These are phyloP conservation scores for Capsella rubella DNA, from an alignment of 441 rosid genomes.

Conservation along the genomic window DNA sequence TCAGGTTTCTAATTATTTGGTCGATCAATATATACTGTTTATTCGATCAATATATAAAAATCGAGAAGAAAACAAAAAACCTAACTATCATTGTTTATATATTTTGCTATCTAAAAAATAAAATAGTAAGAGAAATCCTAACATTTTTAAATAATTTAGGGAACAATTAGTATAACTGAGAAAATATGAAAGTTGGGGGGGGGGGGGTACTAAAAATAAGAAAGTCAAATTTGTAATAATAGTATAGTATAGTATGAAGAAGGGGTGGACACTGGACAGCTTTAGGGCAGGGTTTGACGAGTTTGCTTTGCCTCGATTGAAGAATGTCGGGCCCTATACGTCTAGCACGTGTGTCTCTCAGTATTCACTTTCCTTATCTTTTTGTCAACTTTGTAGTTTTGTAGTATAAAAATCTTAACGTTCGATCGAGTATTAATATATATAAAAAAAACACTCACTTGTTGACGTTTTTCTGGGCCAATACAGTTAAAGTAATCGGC, in stretches of 20 bases:
- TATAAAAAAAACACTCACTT: not conserved
- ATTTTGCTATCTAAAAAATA: not conserved
- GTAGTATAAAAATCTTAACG: not conserved
- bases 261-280: not conserved
- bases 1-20: not conserved
- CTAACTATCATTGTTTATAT: not conserved
- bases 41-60: not conserved
- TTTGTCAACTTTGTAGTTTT: not conserved
- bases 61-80: not conserved
- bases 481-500: not conserved
- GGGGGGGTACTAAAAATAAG: too few species aligned
- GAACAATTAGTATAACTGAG: too few species aligned
- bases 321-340: constrained; percentile 42
- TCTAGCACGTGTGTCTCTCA: constrained; percentile 41
- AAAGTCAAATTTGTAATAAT: not conserved
- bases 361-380: constrained; percentile 3
- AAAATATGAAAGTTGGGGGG: too few species aligned
- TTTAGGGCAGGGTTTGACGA: constrained; percentile 41
- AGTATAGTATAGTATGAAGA: not conserved
- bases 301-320: constrained; percentile 34
- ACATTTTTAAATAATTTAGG: not conserved
- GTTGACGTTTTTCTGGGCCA: constrained; percentile 2
- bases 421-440: not conserved
- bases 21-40: not conserved
- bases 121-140: not conserved